Evolutionary conservation across 2,329 filamentous ascomycete species (phyloP).

Genomic region (Clonostachys sp.): DNA sequence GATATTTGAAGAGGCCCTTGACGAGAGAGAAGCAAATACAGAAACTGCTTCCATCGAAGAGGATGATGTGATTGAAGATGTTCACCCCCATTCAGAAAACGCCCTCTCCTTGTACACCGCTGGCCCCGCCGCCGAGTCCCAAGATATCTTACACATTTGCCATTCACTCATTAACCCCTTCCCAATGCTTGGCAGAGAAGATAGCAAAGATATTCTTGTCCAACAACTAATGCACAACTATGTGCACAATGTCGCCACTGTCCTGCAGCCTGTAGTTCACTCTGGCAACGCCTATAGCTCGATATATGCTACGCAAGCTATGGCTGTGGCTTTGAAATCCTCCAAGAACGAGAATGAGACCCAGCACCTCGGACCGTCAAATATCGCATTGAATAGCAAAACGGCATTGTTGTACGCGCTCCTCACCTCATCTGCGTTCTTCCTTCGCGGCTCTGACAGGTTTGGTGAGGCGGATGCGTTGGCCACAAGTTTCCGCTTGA

Average conservation of each 20-base stretch:
- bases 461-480: not conserved
- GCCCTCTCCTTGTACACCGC: no score
- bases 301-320: constrained; percentile 3
- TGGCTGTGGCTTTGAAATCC: constrained; percentile 2
- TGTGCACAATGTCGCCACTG: constrained; percentile 2
- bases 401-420: constrained; percentile 5
- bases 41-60: no score
- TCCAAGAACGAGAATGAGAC: not conserved
- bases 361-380: no score
- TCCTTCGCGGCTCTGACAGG: constrained; percentile 2
- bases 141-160: no score
- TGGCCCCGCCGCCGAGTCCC: no score
- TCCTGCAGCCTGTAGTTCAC: constrained; percentile 3
- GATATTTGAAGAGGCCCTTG: no score
- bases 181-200: no score
- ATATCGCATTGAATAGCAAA: constrained; percentile 1
- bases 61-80: no score
- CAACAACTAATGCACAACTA: constrained; percentile 2
- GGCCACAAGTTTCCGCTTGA: constrained; percentile 1
- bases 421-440: constrained; percentile 4
- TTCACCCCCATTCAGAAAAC: no score
- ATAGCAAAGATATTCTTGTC: not conserved
- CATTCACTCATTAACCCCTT: no score
- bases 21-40: no score
- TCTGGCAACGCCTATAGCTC: constrained; percentile 4